A percentile compares a stretch with the other conserved stretches of the same genome.
These are phyloP conservation scores for Penicillium glabrum DNA, from an alignment of 2,329 filamentous ascomycete species.

Conservation along the genomic window DNA sequence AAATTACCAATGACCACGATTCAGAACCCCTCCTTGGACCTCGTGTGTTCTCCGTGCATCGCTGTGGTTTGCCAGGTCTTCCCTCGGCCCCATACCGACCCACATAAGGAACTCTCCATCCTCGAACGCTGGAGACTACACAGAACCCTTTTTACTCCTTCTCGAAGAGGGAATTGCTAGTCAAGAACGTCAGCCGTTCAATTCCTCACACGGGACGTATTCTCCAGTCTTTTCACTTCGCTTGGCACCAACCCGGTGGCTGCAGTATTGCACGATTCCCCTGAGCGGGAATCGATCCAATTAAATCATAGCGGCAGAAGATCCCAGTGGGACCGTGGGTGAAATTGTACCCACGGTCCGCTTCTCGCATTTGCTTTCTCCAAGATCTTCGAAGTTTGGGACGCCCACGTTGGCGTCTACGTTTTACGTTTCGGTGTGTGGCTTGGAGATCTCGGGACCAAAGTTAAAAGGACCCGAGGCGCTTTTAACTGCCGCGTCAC, in stretches of 20 bases:
- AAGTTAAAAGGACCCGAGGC: not conserved
- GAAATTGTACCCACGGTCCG: not conserved
- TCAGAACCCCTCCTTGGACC: constrained; percentile 1
- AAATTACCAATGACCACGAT: constrained; percentile 5
- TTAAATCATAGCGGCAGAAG: constrained; percentile 5
- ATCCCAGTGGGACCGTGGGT: constrained; percentile 15
- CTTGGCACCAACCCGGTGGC: not conserved
- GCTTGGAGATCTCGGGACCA: not conserved
- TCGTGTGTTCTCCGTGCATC: constrained; percentile 11
- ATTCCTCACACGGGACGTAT: not conserved
- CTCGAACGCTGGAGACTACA: not conserved
- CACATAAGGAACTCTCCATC: constrained; percentile 2
- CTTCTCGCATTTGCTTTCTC: not conserved
- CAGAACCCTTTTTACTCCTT: not conserved
- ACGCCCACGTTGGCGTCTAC: not conserved
- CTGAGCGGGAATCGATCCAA: constrained; percentile 16
- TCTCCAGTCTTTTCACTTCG: not conserved
- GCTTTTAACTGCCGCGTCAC: constrained; percentile 5
- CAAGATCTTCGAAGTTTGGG: not conserved
- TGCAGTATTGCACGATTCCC: not conserved
- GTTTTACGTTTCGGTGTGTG: not conserved
- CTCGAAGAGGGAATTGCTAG: not conserved
- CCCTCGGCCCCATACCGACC: constrained; percentile 1
- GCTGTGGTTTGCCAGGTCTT: constrained; percentile 13
- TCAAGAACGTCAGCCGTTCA: not conserved